These are phyloP conservation scores for Fomitopsis pulvina DNA, from an alignment of 768 basidiomycete species.

Conservation along the genomic window DNA sequence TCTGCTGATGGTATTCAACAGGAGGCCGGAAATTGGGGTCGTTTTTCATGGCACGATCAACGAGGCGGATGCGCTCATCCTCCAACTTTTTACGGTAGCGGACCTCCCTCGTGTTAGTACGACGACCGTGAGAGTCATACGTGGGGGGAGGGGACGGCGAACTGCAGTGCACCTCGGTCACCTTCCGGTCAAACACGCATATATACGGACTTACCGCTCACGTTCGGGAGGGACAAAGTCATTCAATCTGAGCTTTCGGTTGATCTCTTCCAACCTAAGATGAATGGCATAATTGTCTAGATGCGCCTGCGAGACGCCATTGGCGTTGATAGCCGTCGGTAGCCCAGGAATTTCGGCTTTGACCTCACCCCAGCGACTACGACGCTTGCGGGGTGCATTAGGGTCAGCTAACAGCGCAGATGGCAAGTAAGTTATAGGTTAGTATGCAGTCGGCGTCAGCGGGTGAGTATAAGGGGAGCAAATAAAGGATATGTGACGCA, in stretches of 20 bases:
- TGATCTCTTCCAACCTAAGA: conserved; percentile 94
- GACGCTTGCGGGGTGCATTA: conserved; percentile 88
- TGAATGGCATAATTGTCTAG: conserved; percentile 98
- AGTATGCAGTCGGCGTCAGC: conserved; percentile 42
- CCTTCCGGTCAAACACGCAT: not conserved
- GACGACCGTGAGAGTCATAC: conserved; percentile 94
- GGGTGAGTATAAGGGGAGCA: conserved; percentile 18
- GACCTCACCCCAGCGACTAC: conserved; percentile 96
- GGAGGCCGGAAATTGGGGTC: conserved; percentile 98
- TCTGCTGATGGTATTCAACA: conserved; percentile 92
- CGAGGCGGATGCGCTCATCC: conserved; percentile 86
- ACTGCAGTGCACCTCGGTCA: conserved; percentile 31
- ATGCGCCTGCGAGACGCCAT: conserved; percentile 91
- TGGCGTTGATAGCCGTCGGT: conserved; percentile 89
- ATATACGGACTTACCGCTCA: conserved; percentile 57
- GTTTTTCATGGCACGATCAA: conserved; percentile 94
- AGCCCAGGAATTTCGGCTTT: conserved; percentile 88
- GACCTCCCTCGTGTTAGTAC: conserved; percentile 98
- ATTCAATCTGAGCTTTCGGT: conserved; percentile 87
- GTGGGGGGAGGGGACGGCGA: conserved; percentile 97
- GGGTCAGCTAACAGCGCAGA: conserved; percentile 55
- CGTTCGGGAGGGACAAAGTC: conserved; percentile 95
- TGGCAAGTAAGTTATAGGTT: conserved; percentile 41
- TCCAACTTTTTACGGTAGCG: conserved; percentile 95
- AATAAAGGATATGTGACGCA: conserved; percentile 13